Evolutionary conservation across 371 early-diverging fungal genomes (phyloP).

Genomic region (Basidiobolus meristosporus): DNA sequence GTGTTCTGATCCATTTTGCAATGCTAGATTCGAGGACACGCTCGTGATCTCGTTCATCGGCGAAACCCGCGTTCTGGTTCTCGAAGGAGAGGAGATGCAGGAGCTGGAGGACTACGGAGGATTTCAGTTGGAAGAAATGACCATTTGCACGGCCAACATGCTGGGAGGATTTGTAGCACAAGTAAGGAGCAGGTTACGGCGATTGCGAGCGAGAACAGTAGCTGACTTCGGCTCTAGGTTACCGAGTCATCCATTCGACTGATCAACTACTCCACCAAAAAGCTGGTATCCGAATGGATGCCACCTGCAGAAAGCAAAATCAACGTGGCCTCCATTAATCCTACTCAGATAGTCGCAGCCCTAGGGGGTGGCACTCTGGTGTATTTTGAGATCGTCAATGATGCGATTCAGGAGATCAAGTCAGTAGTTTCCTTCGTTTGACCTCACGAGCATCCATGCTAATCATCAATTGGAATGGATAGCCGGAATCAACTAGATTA

Average conservation of each 20-base stretch:
- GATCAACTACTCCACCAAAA: conserved; percentile 12
- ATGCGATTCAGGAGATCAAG: conserved; percentile 17
- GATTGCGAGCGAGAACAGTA: not conserved
- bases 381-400: conserved; percentile 26
- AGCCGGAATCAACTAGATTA: conserved; percentile 24
- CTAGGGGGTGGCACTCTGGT: conserved; percentile 24
- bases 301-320: conserved; percentile 18
- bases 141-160: conserved; percentile 18
- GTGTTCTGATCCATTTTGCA: not conserved
- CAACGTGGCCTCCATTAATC: conserved; percentile 25
- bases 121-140: conserved; percentile 21
- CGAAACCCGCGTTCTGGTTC: conserved; percentile 21
- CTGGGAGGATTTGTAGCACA: conserved; percentile 19
- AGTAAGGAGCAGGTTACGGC: conserved; percentile 5
- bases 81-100: conserved; percentile 12
- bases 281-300: conserved; percentile 24
- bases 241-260: conserved; percentile 29
- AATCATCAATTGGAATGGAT: not conserved
- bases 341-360: conserved; percentile 28
- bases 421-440: conserved; percentile 9
- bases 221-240: conserved; percentile 17
- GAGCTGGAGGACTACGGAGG: conserved; percentile 22
- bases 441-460: conserved; percentile 3
- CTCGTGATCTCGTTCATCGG: conserved; percentile 31
- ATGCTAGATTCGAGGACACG: conserved; percentile 15